Conservation (phyloP, 257 asterid genomes). For the Solanum dulcamara region DNA sequence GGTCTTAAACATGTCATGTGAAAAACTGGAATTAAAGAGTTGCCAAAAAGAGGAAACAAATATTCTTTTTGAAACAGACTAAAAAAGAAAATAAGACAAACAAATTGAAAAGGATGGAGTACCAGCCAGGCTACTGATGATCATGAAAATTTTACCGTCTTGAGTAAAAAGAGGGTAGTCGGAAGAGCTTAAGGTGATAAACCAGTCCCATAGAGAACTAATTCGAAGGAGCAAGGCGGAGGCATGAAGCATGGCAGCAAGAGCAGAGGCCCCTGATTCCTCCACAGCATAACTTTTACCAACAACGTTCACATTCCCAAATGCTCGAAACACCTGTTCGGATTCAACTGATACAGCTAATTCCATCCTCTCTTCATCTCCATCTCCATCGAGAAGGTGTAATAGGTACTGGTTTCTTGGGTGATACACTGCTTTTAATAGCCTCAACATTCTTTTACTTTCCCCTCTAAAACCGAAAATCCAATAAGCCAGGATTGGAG, state of each 20-base stretch:
- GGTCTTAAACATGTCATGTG: neutral
- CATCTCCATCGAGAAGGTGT: slow-evolving; percentile 27
- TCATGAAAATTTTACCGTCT: slow-evolving; percentile 25
- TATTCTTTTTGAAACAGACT: neutral
- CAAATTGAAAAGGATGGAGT: neutral
- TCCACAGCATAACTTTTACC: slow-evolving; percentile 26
- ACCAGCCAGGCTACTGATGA: neutral
- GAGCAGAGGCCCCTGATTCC: slow-evolving; percentile 35
- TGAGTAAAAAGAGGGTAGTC: slow-evolving; percentile 51
- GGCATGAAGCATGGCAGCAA: slow-evolving; percentile 48
- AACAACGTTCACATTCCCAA: slow-evolving; percentile 43
- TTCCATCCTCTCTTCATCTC: slow-evolving; percentile 16
- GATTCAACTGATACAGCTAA: slow-evolving; percentile 12
- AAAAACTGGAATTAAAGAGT: neutral
- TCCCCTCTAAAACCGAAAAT: slow-evolving; percentile 39
- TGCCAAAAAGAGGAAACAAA: neutral
- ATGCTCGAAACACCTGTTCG: slow-evolving; percentile 17
- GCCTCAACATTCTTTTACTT: slow-evolving; percentile 30
- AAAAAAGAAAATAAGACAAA: neutral
- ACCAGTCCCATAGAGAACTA: slow-evolving; percentile 48
- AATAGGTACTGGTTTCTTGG: slow-evolving; percentile 52
- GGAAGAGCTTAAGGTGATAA: slow-evolving; percentile 25
- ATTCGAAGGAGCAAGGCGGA: slow-evolving; percentile 40
- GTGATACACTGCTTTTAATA: slow-evolving; percentile 34
- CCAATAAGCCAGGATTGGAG: slow-evolving; percentile 48